phyloP scores from a whole-genome alignment of 805 yeast genomes.

The Candida mattraensis region DNA sequence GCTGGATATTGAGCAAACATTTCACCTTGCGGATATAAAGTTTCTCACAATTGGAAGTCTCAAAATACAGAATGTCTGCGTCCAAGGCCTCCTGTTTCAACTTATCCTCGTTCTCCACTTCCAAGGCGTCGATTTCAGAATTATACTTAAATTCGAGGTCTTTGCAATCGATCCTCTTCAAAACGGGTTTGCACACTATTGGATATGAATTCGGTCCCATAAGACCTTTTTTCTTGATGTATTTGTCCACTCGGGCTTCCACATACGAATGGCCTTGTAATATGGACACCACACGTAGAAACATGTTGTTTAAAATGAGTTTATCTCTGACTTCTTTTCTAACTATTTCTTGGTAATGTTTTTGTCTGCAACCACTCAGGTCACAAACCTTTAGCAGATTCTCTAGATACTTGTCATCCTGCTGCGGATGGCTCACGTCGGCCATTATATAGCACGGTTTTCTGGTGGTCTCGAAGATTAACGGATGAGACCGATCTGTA shows the following conservation, averaged over 20 bases:
- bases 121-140: slow-evolving; percentile 16
- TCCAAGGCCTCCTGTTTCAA: slow-evolving; percentile 16
- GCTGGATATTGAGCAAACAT: slow-evolving; percentile 3
- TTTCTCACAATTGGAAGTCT: slow-evolving; percentile 13
- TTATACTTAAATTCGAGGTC: slow-evolving; percentile 18
- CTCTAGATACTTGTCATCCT: slow-evolving; percentile 24
- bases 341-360: slow-evolving; percentile 13
- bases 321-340: slow-evolving; percentile 12
- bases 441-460: slow-evolving; percentile 19
- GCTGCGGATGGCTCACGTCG: slow-evolving; percentile 14
- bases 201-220: slow-evolving; percentile 20
- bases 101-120: slow-evolving; percentile 17
- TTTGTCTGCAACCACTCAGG: slow-evolving; percentile 24
- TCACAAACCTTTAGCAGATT: slow-evolving; percentile 24
- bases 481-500: slow-evolving; percentile 24
- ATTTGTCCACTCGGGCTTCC: slow-evolving; percentile 16
- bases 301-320: slow-evolving; percentile 9
- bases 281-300: slow-evolving; percentile 10
- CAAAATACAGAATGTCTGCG: slow-evolving; percentile 24
- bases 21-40: slow-evolving; percentile 15
- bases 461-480: slow-evolving; percentile 23
- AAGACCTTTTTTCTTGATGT: slow-evolving; percentile 18
- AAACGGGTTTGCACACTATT: slow-evolving; percentile 22
- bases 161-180: slow-evolving; percentile 14
- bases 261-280: slow-evolving; percentile 10